These are phyloP conservation scores for Aspergillus hancockii DNA, from an alignment of 495 filamentous ascomycete species.

Conservation along the genomic window DNA sequence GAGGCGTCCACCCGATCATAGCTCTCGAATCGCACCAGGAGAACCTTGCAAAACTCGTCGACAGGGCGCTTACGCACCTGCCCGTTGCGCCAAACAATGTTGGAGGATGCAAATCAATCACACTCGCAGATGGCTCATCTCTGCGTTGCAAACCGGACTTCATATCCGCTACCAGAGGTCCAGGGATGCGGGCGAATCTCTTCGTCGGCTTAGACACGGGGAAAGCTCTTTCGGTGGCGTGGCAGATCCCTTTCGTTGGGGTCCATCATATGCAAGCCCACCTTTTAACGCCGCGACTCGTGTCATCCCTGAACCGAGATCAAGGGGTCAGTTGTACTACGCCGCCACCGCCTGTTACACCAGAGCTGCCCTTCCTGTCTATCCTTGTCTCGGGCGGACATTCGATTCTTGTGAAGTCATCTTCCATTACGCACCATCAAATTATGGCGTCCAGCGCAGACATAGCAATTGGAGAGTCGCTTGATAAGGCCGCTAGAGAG, in stretches of 20 bases:
- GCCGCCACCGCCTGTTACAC: conserved; percentile 12
- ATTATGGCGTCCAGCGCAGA: conserved; percentile 70
- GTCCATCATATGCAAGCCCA: conserved; percentile 99
- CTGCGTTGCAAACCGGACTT: conserved; percentile 68
- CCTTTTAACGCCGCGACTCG: conserved; percentile 82
- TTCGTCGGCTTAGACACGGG: conserved; percentile 77
- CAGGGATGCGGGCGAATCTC: conserved; percentile 79
- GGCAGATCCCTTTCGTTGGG: conserved; percentile 76
- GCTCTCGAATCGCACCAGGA: conserved; percentile 73
- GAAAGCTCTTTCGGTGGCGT: conserved; percentile 83
- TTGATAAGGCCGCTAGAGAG: conserved; percentile 81
- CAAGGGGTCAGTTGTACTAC: not conserved
- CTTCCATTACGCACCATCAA: conserved; percentile 61
- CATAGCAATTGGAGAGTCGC: conserved; percentile 78
- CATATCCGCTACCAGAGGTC: conserved; percentile 82
- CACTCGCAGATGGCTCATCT: conserved; percentile 24
- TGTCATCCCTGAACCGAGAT: conserved; percentile 53
- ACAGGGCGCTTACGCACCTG: conserved; percentile 59
- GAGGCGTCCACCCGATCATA: conserved; percentile 75
- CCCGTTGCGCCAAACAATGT: conserved; percentile 34
- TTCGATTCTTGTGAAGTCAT: conserved; percentile 78
- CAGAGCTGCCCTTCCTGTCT: conserved; percentile 79
- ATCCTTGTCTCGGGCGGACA: conserved; percentile 93
- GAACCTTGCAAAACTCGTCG: conserved; percentile 64
- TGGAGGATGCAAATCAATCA: conserved; percentile 16